Percentiles rank a stretch among this genome's conserved stretches.
These are phyloP conservation scores for Uronychia binucleata DNA, from an alignment of 73 alveolate species.

Conservation along the genomic window DNA sequence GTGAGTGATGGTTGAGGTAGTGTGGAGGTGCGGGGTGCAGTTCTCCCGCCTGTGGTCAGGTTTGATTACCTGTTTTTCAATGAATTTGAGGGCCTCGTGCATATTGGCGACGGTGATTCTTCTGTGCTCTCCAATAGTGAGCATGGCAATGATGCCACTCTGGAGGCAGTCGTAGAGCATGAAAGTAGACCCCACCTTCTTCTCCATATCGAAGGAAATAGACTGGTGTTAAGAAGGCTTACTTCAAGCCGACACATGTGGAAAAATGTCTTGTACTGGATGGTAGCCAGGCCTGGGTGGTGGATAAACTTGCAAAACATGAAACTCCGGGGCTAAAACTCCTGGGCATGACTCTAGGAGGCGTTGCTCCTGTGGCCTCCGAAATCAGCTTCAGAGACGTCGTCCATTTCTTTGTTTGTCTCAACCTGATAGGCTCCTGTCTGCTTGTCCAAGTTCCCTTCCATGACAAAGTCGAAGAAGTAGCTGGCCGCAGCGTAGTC, in stretches of 20 bases:
- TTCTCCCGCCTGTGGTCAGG: no score
- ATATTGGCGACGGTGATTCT: conserved; percentile 54
- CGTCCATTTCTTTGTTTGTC: conserved; percentile 62
- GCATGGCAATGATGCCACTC: conserved; percentile 77
- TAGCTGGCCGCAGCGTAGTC: conserved; percentile 65
- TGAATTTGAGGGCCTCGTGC: conserved; percentile 69
- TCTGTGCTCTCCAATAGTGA: conserved; percentile 74
- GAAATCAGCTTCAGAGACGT: conserved; percentile 17
- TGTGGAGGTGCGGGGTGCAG: no score
- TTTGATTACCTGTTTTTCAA: conserved; percentile 59
- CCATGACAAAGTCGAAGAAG: conserved; percentile 65
- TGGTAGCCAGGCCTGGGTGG: conserved; percentile 69
- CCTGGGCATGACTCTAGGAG: conserved; percentile 26
- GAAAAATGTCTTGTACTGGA: conserved; percentile 65
- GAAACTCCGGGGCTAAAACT: conserved; percentile 62
- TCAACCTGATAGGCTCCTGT: conserved; percentile 64
- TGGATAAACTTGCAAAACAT: conserved; percentile 62
- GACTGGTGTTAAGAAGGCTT: no score
- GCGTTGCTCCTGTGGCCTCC: neutral
- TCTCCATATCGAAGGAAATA: conserved; percentile 70
- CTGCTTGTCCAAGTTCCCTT: conserved; percentile 58
- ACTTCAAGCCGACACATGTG: conserved; percentile 74
- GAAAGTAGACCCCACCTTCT: conserved; percentile 59
- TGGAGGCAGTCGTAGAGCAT: conserved; percentile 64
- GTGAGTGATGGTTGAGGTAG: no score